A percentile compares a stretch with the other conserved stretches of the same genome.
Conservation (phyloP, 441 rosid species). For the Mallotus repandus region DNA sequence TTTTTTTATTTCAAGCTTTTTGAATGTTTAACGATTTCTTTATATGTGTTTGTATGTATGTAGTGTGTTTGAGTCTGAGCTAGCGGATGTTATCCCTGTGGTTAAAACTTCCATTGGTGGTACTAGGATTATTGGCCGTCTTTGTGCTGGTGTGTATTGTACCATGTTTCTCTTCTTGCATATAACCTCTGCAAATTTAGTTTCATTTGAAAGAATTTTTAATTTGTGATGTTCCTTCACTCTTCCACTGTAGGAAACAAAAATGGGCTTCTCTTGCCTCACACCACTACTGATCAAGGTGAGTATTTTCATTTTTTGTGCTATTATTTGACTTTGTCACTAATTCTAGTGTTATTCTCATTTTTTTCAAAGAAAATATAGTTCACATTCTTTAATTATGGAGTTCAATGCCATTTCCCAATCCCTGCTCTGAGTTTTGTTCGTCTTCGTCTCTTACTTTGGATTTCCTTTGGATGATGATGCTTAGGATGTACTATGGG, state of each 20-base stretch:
- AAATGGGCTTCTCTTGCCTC: conserved; percentile 93
- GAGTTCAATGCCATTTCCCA: not conserved
- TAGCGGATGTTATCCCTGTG: conserved; percentile 80
- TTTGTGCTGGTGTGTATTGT: conserved; percentile 67
- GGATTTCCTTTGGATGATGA: not conserved
- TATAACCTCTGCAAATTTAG: too few species aligned
- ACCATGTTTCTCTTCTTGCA: not conserved
- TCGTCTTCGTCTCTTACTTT: not conserved
- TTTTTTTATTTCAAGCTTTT: not conserved
- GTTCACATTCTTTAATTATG: not conserved
- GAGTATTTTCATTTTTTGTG: conserved; percentile 5
- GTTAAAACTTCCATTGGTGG: conserved; percentile 86
- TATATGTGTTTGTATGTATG: conserved; percentile 6
- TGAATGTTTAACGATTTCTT: not conserved
- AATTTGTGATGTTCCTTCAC: not conserved
- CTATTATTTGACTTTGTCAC: too few species aligned
- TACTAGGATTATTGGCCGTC: conserved; percentile 75
- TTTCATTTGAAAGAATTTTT: not conserved
- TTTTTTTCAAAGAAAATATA: too few species aligned
- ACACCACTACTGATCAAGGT: conserved; percentile 97
- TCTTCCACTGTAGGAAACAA: conserved; percentile 59
- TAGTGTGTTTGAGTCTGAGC: conserved; percentile 77
- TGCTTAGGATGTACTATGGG: not conserved
- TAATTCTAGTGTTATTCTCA: too few species aligned
- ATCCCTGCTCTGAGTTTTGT: not conserved